Evolutionary conservation across 2,329 filamentous ascomycete genomes (phyloP).

Genomic region (Xylariales sp.): DNA sequence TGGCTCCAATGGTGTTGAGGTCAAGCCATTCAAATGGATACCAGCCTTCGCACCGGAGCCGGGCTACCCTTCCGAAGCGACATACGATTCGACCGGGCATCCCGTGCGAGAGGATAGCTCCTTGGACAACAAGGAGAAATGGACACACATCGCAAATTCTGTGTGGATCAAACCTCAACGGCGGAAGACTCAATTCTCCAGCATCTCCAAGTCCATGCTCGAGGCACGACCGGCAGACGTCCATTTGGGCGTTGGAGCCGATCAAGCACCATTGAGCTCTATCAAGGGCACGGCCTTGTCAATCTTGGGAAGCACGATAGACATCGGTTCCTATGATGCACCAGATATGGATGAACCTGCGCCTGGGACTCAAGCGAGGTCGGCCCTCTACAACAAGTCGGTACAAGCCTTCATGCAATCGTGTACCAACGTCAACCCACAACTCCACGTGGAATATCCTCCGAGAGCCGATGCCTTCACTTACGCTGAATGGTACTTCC

Average conservation of each 20-base stretch:
- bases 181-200: constrained; percentile 22
- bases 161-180: constrained; percentile 27
- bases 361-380: constrained; percentile 33
- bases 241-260: constrained; percentile 61
- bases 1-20: constrained; percentile 54
- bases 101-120: neutral
- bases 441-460: constrained; percentile 56
- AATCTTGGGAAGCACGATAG: constrained; percentile 74
- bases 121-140: constrained; percentile 23
- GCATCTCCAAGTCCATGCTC: constrained; percentile 20
- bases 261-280: constrained; percentile 62
- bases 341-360: constrained; percentile 60
- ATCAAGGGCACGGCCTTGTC: constrained; percentile 74
- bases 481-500: constrained; percentile 72
- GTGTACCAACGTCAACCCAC: constrained; percentile 55
- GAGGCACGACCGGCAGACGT: constrained; percentile 50
- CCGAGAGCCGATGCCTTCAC: constrained; percentile 59
- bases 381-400: constrained; percentile 64
- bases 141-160: constrained; percentile 30
- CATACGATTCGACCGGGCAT: constrained; percentile 1
- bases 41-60: constrained; percentile 24
- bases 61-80: constrained; percentile 11
- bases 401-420: constrained; percentile 66
- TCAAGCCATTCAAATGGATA: constrained; percentile 44
- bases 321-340: constrained; percentile 68